Conservation (phyloP, 495 filamentous ascomycete genomes). For the Aspergillus steynii region DNA sequence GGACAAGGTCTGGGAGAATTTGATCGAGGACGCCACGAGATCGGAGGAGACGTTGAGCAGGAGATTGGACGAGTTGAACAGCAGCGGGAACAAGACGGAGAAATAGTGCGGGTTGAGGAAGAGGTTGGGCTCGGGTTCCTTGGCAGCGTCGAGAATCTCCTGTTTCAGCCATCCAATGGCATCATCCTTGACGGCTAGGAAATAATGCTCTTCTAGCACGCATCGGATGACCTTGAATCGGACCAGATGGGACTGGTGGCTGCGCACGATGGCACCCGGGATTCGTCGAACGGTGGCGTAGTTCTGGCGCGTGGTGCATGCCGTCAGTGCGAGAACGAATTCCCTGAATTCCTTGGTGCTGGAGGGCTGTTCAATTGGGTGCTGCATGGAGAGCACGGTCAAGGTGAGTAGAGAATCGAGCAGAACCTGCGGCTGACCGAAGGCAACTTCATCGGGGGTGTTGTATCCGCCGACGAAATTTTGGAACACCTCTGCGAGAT, state of each 20-base stretch:
- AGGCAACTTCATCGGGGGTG: conserved; percentile 37
- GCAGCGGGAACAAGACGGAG: conserved; percentile 49
- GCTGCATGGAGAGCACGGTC: conserved; percentile 31
- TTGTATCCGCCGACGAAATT: conserved; percentile 58
- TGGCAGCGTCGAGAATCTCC: conserved; percentile 62
- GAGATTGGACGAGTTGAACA: conserved; percentile 30
- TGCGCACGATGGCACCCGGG: conserved; percentile 70
- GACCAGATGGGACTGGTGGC: conserved; percentile 67
- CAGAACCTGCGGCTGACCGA: conserved; percentile 44
- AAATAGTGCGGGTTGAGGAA: conserved; percentile 47
- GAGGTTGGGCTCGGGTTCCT: conserved; percentile 21
- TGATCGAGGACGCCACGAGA: conserved; percentile 37
- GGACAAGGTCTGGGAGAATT: conserved; percentile 38
- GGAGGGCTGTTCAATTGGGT: conserved; percentile 22
- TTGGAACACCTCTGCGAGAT: conserved; percentile 58
- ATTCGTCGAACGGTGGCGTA: conserved; percentile 75
- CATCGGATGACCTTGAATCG: conserved; percentile 77
- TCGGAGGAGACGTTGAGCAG: conserved; percentile 28
- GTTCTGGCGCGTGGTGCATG: conserved; percentile 62
- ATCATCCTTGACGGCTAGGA: conserved; percentile 73
- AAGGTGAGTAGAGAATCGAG: conserved; percentile 43
- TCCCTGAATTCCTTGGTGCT: conserved; percentile 36
- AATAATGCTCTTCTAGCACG: conserved; percentile 72
- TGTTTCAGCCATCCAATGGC: conserved; percentile 87
- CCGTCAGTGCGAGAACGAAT: conserved; percentile 63